Evolutionary conservation across 345 rosid species (phyloP).

Genomic region (Lumnitzera littorea): DNA sequence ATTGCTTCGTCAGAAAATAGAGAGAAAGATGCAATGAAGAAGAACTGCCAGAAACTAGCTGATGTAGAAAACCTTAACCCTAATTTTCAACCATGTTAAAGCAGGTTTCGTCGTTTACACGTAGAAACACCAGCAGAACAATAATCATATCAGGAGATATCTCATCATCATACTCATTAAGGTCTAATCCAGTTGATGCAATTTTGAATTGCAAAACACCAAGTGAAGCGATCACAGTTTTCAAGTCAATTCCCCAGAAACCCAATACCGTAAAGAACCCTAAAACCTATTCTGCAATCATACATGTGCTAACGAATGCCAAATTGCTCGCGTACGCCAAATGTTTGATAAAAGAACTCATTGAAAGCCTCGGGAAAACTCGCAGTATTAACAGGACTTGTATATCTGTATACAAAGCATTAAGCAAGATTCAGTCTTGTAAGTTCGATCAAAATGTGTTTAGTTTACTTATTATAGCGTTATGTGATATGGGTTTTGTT

Average conservation of each 20-base stretch:
- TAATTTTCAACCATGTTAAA: not conserved
- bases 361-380: slow-evolving; percentile 26
- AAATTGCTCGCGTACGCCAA: slow-evolving; percentile 35
- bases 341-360: slow-evolving; percentile 60
- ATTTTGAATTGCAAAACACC: slow-evolving; percentile 36
- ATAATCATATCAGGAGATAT: not conserved
- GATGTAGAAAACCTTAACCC: not conserved
- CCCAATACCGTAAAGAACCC: slow-evolving; percentile 24
- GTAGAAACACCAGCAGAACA: too few relatives aligned
- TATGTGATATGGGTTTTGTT: slow-evolving; percentile 41
- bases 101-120: too few relatives aligned
- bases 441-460: slow-evolving; percentile 39
- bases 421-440: slow-evolving; percentile 15
- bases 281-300: slow-evolving; percentile 18
- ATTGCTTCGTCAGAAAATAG: too few relatives aligned
- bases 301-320: slow-evolving; percentile 29
- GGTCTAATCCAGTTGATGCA: slow-evolving; percentile 25
- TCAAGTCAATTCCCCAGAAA: slow-evolving; percentile 20
- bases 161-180: not conserved
- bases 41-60: slow-evolving; percentile 3
- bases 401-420: slow-evolving; percentile 31
- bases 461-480: slow-evolving; percentile 40
- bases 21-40: not conserved
- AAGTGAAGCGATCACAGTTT: slow-evolving; percentile 31
- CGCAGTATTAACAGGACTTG: slow-evolving; percentile 20